Evolutionary conservation across 1,139 yeast species (phyloP).

Genomic region (Candida tetrigidarum): DNA sequence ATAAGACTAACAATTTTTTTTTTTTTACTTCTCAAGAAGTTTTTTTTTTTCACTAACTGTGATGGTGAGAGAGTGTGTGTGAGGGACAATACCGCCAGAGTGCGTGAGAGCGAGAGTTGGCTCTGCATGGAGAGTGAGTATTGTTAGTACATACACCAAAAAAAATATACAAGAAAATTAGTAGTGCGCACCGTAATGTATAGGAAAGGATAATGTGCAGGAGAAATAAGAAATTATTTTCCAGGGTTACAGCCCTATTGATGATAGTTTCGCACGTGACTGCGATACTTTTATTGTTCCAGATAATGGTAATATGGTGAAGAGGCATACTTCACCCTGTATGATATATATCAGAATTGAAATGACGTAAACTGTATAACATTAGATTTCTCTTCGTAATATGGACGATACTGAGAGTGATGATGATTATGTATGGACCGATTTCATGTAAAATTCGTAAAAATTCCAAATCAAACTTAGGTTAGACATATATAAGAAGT

Average conservation of each 20-base stretch:
- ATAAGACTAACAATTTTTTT: conserved; percentile 15
- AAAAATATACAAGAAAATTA: not conserved
- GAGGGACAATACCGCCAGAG: conserved; percentile 3
- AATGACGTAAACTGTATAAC: too few relatives aligned
- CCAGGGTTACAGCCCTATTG: conserved; percentile 5
- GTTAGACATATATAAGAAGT: too few relatives aligned
- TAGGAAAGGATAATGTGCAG: conserved; percentile 4
- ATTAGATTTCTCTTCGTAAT: too few relatives aligned
- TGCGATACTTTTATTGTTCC: not conserved
- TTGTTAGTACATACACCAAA: too few relatives aligned
- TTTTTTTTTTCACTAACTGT: conserved; percentile 14
- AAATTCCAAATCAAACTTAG: too few relatives aligned
- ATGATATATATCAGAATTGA: too few relatives aligned
- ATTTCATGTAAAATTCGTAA: too few relatives aligned
- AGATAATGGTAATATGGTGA: too few relatives aligned
- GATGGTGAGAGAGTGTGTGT: conserved; percentile 6
- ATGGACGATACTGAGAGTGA: too few relatives aligned
- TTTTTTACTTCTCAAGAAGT: conserved; percentile 2
- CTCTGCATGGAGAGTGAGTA: not conserved
- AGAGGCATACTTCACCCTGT: too few relatives aligned
- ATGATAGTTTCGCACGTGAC: conserved; percentile 1
- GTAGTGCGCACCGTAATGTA: not conserved
- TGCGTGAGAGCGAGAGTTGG: not conserved
- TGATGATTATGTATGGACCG: too few relatives aligned
- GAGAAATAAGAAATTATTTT: not conserved